phyloP scores from a whole-genome alignment of 768 basidiomycete species.

The Tephrocybe sp. region DNA sequence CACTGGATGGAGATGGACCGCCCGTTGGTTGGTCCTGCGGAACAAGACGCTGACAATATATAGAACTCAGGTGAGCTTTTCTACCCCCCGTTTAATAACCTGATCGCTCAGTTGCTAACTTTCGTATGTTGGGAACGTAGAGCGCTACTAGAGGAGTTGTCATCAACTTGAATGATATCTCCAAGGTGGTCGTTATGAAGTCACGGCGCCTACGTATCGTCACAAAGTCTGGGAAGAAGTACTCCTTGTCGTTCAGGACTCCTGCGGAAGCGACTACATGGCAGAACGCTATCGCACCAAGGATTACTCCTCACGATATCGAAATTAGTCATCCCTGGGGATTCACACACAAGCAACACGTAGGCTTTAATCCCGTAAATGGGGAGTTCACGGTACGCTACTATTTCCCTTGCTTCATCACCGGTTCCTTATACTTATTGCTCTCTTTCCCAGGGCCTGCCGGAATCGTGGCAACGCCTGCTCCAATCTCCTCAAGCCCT shows the following conservation, averaged over 20 bases:
- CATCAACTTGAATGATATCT: conserved; percentile 24
- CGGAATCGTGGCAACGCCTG: conserved; percentile 21
- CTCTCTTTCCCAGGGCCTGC: conserved; percentile 18
- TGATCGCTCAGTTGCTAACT: too few relatives aligned
- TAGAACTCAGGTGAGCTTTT: conserved; percentile 66
- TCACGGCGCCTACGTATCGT: conserved; percentile 14
- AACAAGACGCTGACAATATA: conserved; percentile 66
- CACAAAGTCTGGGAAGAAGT: conserved; percentile 21
- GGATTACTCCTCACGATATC: conserved; percentile 15
- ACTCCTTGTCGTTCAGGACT: conserved; percentile 27
- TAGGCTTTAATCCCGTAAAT: conserved; percentile 29
- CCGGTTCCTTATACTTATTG: neutral
- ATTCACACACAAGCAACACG: conserved; percentile 31
- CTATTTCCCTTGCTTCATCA: neutral
- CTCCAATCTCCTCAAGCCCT: neutral
- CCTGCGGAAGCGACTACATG: conserved; percentile 29
- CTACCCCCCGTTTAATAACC: neutral
- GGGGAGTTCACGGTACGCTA: conserved; percentile 25
- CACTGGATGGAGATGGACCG: conserved; percentile 72
- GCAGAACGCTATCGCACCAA: conserved; percentile 30
- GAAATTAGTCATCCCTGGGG: conserved; percentile 30
- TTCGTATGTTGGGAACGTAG: conserved; percentile 1
- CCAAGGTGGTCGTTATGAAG: conserved; percentile 19
- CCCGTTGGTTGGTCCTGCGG: conserved; percentile 72
- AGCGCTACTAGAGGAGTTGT: conserved; percentile 7